Evolutionary conservation across 306 rosid species (phyloP), one percentile per base, ranked within the genome.

Genomic region (Glycyrrhiza uralensis): DNA sequence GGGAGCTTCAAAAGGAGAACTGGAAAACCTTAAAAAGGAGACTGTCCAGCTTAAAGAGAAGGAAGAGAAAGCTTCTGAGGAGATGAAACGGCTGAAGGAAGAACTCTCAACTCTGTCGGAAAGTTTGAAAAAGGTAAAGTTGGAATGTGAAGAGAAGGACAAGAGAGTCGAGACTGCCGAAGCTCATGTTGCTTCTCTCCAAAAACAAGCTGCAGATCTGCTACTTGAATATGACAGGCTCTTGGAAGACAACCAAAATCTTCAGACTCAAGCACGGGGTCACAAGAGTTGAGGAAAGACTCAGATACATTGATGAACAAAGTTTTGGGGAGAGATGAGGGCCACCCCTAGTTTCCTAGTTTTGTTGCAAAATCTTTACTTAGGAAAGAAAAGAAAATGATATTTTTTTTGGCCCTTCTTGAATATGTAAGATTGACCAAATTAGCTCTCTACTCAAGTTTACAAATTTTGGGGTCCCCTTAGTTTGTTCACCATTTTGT

Each of bases 211-310:
- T 1, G 93, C 96, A 1, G 93, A 91, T 82, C 73, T 91, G 49
- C 87, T 91, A 54, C 95, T 91, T 6, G 97, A 91, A 62, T 91
- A 88, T 6, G 97, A 88, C 67, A 80, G 90, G 22, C 87, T 91
- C 39, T 85, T 91, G 46, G 93, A 89, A 89, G 96, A 89, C 68
- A 91, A 89, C 85, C 97, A 91, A 75, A 87, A 84, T 65, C 96
- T 89, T 73, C 96, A 89, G 79, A 77, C 80, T 87, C 93, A 85
- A 79, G 49, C 80, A 30, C 17, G 39, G 23, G 81, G 88, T 54
- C 76, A 20, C 11, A 85, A 67, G 70, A 75, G 61, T 55, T 88
- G 79, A 85, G 71, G 45, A 49, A 75, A 59, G 22, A 6, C 22
- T 35, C 51, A 79, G 73, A 33, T 62, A 66, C 4, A 30, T 9